Base-by-base conservation (phyloP, 2,329 filamentous ascomycete species). In the Davidsoniella eucalypti region DNA sequence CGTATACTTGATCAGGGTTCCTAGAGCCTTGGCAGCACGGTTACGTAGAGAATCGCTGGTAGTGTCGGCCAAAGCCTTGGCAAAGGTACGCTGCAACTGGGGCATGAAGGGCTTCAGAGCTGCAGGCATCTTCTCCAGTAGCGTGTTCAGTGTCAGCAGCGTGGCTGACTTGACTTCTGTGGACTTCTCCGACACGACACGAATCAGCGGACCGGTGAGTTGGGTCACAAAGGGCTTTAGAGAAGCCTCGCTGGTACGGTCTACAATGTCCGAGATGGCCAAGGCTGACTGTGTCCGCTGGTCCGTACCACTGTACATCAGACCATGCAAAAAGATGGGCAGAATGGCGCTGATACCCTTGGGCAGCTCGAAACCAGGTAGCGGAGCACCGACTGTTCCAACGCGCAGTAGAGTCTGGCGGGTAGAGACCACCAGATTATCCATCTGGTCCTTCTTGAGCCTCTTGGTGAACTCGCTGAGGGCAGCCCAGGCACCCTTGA, bases 371-470 rank as follows among this genome's bases (percentile, higher is more conserved):
- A 98, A 98, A 36, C 92, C 93, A 38, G 87, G 78, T 44, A 98
- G 71, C 59, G 88, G 82, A 39, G 81, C 75, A 25, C 92, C 92
- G 40, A 87, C 70, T 42, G 94, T 85, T 58, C 93, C 92, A 44
- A 96, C 84, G 59, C 90, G 86, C 56, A 85, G 80, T 50, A 98
- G 72, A 1, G 85, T 82, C 64, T 93, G 84, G 53, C 90, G 75
- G 2, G 90, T 94, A 0, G 90, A 92, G 49, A 78, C 70, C 16
- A 94, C 87, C 43, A 98, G 73, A 0, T 83, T 80, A 61, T 98
- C 93, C 92, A 98, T 96, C 66, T 96, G 90, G 62, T 98, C 93
- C 65, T 98, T 98, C 61, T 82, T 82, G 54, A 98, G 75, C 58
- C 80, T 82, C 63, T 88, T 88, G 43, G 88, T 95, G 58, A 98